Evolutionary conservation across 2,329 filamentous ascomycete species (phyloP).

Genomic region (Talaromyces verruculosus): DNA sequence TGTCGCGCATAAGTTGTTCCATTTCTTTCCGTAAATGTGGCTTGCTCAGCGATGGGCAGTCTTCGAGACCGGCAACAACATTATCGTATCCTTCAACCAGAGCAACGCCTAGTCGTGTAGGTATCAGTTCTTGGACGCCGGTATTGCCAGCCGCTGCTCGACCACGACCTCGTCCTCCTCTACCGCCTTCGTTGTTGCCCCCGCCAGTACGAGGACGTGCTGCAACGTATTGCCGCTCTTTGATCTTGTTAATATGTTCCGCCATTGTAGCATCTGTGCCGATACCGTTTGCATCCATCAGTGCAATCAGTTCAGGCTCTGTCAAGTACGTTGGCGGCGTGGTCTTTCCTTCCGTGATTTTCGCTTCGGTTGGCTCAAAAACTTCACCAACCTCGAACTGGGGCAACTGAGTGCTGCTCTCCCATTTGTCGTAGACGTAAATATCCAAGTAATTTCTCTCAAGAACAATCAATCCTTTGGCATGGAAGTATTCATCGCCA

Average conservation of each 20-base stretch:
- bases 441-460: conserved; percentile 93
- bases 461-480: conserved; percentile 79
- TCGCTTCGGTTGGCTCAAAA: conserved; percentile 85
- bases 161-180: conserved; percentile 30
- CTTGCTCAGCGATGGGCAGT: conserved; percentile 73
- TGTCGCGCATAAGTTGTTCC: conserved; percentile 95
- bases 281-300: conserved; percentile 99
- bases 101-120: conserved; percentile 85
- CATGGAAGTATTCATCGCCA: conserved; percentile 76
- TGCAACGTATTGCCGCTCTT: conserved; percentile 81
- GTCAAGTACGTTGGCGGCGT: conserved; percentile 81
- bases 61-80: conserved; percentile 77
- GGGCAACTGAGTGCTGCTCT: conserved; percentile 78
- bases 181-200: conserved; percentile 3
- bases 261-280: conserved; percentile 99
- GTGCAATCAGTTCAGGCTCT: conserved; percentile 87
- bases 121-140: conserved; percentile 79
- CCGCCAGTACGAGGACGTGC: conserved; percentile 50
- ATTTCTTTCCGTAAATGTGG: conserved; percentile 97
- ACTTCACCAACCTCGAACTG: conserved; percentile 74
- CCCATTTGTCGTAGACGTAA: conserved; percentile 96
- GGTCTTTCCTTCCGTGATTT: conserved; percentile 89
- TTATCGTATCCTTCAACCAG: conserved; percentile 92
- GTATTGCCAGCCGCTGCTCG: conserved; percentile 11
- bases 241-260: conserved; percentile 95